Evolutionary conservation across 2,329 filamentous ascomycete genomes (phyloP), one percentile per base, ranked within the genome.

Genomic region (Coleophoma cylindrospora): DNA sequence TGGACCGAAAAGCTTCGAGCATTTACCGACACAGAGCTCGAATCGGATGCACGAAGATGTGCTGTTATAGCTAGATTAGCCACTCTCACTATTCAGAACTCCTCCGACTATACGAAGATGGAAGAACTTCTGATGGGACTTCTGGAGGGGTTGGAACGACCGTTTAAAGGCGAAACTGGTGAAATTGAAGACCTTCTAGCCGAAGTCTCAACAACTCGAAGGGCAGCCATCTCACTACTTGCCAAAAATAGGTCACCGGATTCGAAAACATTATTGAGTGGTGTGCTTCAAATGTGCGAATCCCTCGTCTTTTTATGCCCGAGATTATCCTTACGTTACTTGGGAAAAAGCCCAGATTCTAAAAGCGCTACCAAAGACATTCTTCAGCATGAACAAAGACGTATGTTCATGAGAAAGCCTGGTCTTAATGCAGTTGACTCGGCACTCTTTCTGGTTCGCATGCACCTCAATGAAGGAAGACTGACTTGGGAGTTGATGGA

Each of bases 121-220:
- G 70, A 75, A 43, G 57, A 62, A 12, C 64, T 80, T 1, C 59
- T 82, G 4, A 55, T 65, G 4, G 70, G 75, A 43, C 74, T 85
- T 0, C 62, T 79, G 3, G 74, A 78, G 1, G 71, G 73, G 1
- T 66, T 86, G n/a, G 77, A 81, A 50, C 79, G 78, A 0, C 72
- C 77, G 12, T 69, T 86, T 33, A 80, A 79, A 54, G 83, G 83
- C 3, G 81, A 80, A 27, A 69, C 73, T 8, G 64, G 69, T 1
- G 82, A 86, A 51, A 71, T 86, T 32, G 81, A 86, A 41, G 80
- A 84, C 48, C 70, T 86, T 1, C 66, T 86, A 21, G 69, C 71
- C 8, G 79, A 79, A 52, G 68, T 86, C 5, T 81, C 76, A 34
- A 66, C 72, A 3, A 73, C 78, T 15, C 72, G 83, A 53, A 78